Percentiles rank a stretch among this genome's conserved stretches.
Evolutionary conservation across 106 monocot genomes (phyloP).

Genomic region (Chionographis japonica): DNA sequence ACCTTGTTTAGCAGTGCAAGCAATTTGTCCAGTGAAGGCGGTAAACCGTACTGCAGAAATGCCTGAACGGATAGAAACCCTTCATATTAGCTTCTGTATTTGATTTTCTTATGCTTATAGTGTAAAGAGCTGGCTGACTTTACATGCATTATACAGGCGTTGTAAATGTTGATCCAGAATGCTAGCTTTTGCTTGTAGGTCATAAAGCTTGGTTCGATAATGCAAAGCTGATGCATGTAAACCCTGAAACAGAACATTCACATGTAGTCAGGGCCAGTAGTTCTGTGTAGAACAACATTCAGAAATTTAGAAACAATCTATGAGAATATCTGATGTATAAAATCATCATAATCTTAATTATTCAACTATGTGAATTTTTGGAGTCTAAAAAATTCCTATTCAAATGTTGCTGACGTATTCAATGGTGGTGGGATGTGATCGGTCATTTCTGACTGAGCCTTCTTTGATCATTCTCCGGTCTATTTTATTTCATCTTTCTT

Average conservation of each 20-base stretch:
- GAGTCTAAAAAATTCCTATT: too few relatives aligned
- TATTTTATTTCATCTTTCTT: too few relatives aligned
- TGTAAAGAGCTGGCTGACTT: constrained; percentile 5
- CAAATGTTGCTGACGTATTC: too few relatives aligned
- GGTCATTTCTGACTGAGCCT: too few relatives aligned
- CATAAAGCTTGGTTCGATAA: constrained; percentile 42
- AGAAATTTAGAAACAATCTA: too few relatives aligned
- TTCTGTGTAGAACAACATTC: too few relatives aligned
- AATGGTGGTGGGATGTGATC: too few relatives aligned
- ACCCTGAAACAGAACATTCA: constrained; percentile 39
- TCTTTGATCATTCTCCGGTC: too few relatives aligned
- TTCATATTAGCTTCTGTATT: background rate
- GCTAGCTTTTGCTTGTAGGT: constrained; percentile 89
- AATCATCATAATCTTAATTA: too few relatives aligned
- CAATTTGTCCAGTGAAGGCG: constrained; percentile 50
- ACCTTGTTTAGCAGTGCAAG: constrained; percentile 76
- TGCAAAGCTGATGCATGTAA: constrained; percentile 51
- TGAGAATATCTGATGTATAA: too few relatives aligned
- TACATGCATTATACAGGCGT: constrained; percentile 95
- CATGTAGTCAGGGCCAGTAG: background rate
- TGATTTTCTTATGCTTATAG: background rate
- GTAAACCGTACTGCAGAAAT: constrained; percentile 65
- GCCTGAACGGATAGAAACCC: constrained; percentile 36
- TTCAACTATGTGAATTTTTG: too few relatives aligned
- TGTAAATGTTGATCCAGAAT: constrained; percentile 96